Evolutionary conservation across 2,329 filamentous ascomycete genomes (phyloP).

Genomic region (Phialophora tarda): DNA sequence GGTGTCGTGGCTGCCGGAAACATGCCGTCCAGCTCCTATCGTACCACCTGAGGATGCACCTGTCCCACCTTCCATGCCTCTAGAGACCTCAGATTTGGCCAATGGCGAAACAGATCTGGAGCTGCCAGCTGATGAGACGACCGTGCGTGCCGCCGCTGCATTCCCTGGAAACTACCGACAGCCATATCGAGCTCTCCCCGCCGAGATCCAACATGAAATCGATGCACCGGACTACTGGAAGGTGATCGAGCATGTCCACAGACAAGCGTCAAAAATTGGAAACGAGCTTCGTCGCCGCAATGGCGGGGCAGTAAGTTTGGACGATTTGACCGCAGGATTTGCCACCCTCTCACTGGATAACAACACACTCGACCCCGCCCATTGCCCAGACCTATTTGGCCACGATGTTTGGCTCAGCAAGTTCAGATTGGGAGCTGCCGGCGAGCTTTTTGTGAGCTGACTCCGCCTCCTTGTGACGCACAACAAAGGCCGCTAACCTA

Average conservation of each 20-base stretch:
- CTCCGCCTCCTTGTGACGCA: not conserved
- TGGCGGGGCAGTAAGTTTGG: not conserved
- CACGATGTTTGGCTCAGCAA: slow-evolving; percentile 18
- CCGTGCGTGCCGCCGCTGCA: not conserved
- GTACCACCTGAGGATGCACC: slow-evolving; percentile 10
- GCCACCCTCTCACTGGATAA: slow-evolving; percentile 5
- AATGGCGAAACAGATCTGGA: slow-evolving; percentile 9
- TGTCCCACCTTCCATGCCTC: slow-evolving; percentile 3
- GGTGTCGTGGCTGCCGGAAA: slow-evolving; percentile 29
- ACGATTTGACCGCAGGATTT: slow-evolving; percentile 21
- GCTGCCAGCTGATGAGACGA: not conserved
- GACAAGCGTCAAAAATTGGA: slow-evolving; percentile 18
- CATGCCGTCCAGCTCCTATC: slow-evolving; percentile 15
- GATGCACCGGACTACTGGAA: slow-evolving; percentile 29
- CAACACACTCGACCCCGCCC: slow-evolving; percentile 10
- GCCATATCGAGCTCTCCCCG: slow-evolving; percentile 20
- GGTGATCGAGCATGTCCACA: slow-evolving; percentile 29
- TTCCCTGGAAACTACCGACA: slow-evolving; percentile 6
- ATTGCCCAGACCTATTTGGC: slow-evolving; percentile 23
- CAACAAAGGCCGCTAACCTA: not conserved
- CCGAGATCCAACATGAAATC: slow-evolving; percentile 17
- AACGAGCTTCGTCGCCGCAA: slow-evolving; percentile 4
- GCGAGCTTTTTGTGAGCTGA: slow-evolving; percentile 30
- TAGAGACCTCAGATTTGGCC: slow-evolving; percentile 15
- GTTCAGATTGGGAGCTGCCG: slow-evolving; percentile 30